These are phyloP conservation scores for Mesotaenium endlicherianum DNA, from an alignment of 139 green algal genomes.

Conservation along the genomic window DNA sequence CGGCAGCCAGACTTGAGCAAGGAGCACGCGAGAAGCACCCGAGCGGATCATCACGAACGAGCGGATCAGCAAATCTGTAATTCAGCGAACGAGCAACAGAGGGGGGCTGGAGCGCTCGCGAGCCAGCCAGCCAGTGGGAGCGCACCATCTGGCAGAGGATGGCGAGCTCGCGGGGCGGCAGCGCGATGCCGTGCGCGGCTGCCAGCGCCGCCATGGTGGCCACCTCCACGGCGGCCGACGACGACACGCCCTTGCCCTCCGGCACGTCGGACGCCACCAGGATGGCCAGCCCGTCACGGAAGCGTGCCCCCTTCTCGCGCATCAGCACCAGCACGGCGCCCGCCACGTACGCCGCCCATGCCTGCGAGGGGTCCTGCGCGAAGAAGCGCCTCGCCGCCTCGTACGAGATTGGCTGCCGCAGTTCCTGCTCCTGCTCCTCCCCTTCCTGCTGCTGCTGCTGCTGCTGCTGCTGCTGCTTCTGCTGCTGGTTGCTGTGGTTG, in stretches of 20 bases:
- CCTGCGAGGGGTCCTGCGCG: conserved; percentile 45
- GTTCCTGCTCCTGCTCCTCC: not conserved
- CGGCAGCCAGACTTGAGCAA: too few species aligned
- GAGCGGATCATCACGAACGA: too few species aligned
- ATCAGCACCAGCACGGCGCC: conserved; percentile 82
- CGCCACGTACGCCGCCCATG: conserved; percentile 88
- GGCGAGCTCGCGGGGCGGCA: conserved; percentile 59
- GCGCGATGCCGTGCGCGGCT: conserved; percentile 56
- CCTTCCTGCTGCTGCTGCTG: not conserved
- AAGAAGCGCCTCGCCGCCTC: conserved; percentile 61
- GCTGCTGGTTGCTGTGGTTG: not conserved
- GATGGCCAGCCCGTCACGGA: conserved; percentile 54
- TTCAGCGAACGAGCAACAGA: too few species aligned
- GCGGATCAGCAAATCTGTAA: too few species aligned
- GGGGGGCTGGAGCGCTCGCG: too few species aligned
- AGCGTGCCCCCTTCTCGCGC: conserved; percentile 60
- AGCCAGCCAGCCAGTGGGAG: too few species aligned
- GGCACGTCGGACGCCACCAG: conserved; percentile 79
- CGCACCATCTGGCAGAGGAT: conserved; percentile 74
- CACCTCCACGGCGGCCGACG: conserved; percentile 85
- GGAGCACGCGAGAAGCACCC: too few species aligned
- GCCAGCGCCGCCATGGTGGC: conserved; percentile 55
- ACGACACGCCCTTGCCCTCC: conserved; percentile 89
- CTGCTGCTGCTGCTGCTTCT: not conserved
- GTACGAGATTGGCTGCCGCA: conserved; percentile 64